phyloP scores from a whole-genome alignment of 768 basidiomycete genomes.

The Termitomyces sp. region DNA sequence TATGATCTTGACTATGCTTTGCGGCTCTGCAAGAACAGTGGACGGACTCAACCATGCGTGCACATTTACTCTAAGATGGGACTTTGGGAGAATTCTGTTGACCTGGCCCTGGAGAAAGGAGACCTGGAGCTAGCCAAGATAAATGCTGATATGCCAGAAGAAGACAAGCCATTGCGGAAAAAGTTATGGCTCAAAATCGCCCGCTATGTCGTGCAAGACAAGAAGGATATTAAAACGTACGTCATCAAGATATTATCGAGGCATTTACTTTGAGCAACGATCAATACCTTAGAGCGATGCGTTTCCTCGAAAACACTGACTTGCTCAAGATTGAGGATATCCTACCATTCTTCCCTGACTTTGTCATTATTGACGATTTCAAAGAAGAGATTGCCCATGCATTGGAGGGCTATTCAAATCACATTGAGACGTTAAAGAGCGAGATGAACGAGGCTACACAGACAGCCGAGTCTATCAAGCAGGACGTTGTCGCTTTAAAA shows the following conservation, averaged over 20 bases:
- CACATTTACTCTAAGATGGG: conserved; percentile 98
- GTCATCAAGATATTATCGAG: conserved; percentile 24
- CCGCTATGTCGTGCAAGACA: conserved; percentile 96
- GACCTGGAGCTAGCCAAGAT: conserved; percentile 93
- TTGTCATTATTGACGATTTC: conserved; percentile 98
- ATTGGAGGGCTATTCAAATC: conserved; percentile 87
- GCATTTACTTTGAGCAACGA: not conserved
- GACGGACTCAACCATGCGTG: conserved; percentile 84
- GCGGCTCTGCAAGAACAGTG: conserved; percentile 80
- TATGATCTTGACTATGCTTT: conserved; percentile 97
- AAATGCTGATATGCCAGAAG: conserved; percentile 93
- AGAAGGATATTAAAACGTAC: conserved; percentile 96
- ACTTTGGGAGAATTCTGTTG: conserved; percentile 93
- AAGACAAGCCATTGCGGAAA: conserved; percentile 81
- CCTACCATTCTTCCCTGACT: conserved; percentile 98
- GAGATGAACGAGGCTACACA: conserved; percentile 97
- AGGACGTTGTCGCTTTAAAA: conserved; percentile 79
- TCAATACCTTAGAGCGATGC: conserved; percentile 71
- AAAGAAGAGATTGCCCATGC: conserved; percentile 98
- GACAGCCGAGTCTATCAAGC: conserved; percentile 89
- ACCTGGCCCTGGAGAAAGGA: conserved; percentile 89
- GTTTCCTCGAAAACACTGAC: conserved; percentile 90
- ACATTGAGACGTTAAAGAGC: conserved; percentile 82
- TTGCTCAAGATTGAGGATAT: conserved; percentile 98
- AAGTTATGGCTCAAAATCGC: conserved; percentile 98